These are phyloP conservation scores for Chaetoceros tenuissimus DNA, from an alignment of 108 stramenopile genomes.

Conservation along the genomic window DNA sequence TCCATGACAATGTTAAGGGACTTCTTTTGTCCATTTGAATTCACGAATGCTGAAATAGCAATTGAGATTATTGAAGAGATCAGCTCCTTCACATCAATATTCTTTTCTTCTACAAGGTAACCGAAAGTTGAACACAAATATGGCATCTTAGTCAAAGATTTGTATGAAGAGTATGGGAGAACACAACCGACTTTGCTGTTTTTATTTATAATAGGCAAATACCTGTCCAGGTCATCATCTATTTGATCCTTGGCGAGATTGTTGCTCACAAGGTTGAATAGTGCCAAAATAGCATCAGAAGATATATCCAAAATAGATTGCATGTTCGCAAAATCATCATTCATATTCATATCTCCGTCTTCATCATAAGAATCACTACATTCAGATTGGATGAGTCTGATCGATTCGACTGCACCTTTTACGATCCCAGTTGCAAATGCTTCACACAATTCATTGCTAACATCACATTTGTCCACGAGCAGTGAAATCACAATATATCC, in stretches of 20 bases:
- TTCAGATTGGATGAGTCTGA: not conserved
- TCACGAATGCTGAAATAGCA: not conserved
- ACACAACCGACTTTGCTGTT: not conserved
- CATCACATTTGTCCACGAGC: constrained; percentile 2
- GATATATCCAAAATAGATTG: constrained; percentile 1
- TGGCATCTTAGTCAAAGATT: not conserved
- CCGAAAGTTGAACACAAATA: constrained; percentile 1
- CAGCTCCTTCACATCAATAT: not conserved
- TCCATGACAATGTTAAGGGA: not conserved
- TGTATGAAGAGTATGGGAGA: not conserved
- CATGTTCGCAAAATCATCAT: not conserved
- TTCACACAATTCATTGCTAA: not conserved
- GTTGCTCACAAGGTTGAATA: not conserved
- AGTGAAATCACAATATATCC: constrained; percentile 7
- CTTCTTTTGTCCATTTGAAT: not conserved
- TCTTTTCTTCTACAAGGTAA: not conserved
- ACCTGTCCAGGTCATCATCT: not conserved
- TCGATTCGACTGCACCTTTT: constrained; percentile 6
- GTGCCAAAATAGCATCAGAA: not conserved
- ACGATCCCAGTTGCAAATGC: constrained; percentile 1
- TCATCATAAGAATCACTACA: not conserved
- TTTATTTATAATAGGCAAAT: not conserved
- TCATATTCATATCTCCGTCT: not conserved
- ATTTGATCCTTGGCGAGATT: not conserved
- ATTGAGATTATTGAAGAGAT: not conserved